Base-by-base conservation (phyloP, 1,284 basidiomycete genomes). In the Papiliotrema nemorosa region DNA sequence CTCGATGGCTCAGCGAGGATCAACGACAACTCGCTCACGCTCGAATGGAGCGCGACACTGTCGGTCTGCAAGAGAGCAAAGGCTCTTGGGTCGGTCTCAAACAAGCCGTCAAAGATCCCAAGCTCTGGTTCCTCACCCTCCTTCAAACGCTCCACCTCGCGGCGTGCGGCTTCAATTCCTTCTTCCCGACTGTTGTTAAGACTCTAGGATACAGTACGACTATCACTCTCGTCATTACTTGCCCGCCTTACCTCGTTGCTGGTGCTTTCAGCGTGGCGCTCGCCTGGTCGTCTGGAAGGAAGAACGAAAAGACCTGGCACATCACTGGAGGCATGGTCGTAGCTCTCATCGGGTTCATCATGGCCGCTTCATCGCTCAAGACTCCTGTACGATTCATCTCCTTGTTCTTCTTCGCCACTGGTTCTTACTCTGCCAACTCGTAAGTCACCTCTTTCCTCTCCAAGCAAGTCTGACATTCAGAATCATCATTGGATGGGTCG, bases 201-300 rank as follows among this genome's bases (percentile, higher is more conserved):
- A 50, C 52, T 16, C 63, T 73, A 33, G 72, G 72, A 5, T 72
- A 66, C 58, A 49, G 45, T 38, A 53, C 56, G 18, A 70, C 61
- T 39, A 63, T 66, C 43, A 72, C 72, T 1, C 64, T 74, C 13
- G 59, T 72, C 6, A 65, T 76, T 31, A 73, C 70, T 18, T 69
- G 68, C 34, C 73, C 73, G 13, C 70, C 72, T 0, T 73, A 71
- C 56, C 53, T 67, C 21, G 20, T 61, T 13, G 59, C 63, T 3
- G 63, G 60, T n/a, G 21, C 51, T 5, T 52, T 60, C 25, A 55
- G 57, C 34, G 42, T 66, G n/a, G 24, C 42, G 22, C 46, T 63
- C 44, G 54, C 55, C 3, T 59, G 50, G 37, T 54, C 53, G 10
- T 71, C 68, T 3, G 68, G 60, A 40, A 47, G 54, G 35, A 55